phyloP scores from a whole-genome alignment of 2,329 filamentous ascomycete species.

The Colletotrichum lentis region DNA sequence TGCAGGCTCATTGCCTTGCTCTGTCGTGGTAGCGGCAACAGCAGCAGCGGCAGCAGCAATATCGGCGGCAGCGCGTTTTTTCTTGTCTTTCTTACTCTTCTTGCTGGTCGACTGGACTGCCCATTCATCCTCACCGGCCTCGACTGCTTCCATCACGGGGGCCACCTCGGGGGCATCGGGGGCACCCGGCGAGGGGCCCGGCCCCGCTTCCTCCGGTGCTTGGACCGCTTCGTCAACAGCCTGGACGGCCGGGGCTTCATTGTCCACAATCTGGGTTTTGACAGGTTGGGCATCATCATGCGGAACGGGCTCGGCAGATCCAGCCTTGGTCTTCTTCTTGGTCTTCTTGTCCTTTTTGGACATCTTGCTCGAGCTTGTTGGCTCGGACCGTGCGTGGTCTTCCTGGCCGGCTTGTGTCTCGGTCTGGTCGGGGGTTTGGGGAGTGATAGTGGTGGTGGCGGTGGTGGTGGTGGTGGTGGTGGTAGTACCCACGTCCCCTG shows the following conservation, averaged over 20 bases:
- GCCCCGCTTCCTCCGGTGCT: conserved; percentile 19
- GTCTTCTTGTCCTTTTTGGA: conserved; percentile 42
- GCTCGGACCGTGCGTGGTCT: conserved; percentile 32
- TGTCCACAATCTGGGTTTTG: conserved; percentile 12
- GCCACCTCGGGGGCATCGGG: conserved; percentile 1
- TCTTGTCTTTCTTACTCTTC: conserved; percentile 40
- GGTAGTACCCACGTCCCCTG: conserved; percentile 27
- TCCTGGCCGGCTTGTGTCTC: conserved; percentile 15
- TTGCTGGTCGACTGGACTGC: conserved; percentile 39
- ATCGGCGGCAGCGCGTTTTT: conserved; percentile 25
- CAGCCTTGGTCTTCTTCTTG: conserved; percentile 33
- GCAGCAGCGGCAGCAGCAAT: neutral
- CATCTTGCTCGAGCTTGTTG: conserved; percentile 39
- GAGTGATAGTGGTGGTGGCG: no score
- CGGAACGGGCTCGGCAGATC: conserved; percentile 8
- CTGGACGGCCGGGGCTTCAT: conserved; percentile 16
- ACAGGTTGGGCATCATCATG: conserved; percentile 20
- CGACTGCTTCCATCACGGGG: conserved; percentile 21
- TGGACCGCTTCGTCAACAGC: conserved; percentile 4
- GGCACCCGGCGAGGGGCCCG: neutral
- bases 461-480: neutral
- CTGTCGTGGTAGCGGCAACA: neutral
- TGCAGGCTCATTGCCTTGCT: conserved; percentile 12
- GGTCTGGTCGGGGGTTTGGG: conserved; percentile 21
- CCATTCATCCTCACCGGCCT: conserved; percentile 33